Evolutionary conservation across 768 basidiomycete species (phyloP).

Genomic region (Suillus lakei): DNA sequence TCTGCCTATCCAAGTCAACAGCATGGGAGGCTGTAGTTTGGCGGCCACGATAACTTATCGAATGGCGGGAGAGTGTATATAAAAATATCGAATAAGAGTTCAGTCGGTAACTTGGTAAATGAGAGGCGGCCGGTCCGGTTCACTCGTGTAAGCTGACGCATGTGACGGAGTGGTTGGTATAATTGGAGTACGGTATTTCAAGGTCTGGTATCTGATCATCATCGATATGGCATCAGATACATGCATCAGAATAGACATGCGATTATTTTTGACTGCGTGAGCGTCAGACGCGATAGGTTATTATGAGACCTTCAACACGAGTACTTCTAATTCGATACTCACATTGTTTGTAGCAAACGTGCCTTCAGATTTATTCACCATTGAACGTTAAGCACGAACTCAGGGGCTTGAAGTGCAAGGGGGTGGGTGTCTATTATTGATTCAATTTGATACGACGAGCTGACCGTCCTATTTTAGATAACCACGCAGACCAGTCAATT

Average conservation of each 20-base stretch:
- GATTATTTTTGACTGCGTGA: not conserved
- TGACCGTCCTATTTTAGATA: not conserved
- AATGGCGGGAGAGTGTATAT: not conserved
- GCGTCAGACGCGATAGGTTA: not conserved
- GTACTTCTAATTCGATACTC: not conserved
- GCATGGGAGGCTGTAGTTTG: constrained; percentile 33
- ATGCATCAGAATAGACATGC: not conserved
- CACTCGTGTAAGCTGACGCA: not conserved
- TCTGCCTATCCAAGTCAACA: constrained; percentile 45
- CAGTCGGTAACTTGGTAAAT: not conserved
- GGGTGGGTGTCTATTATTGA: not conserved
- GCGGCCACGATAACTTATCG: not conserved
- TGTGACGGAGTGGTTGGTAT: not conserved
- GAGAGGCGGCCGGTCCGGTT: not conserved
- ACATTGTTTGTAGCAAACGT: not conserved
- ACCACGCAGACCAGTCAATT: not conserved
- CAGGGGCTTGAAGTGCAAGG: not conserved
- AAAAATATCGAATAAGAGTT: not conserved
- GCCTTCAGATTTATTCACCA: not conserved
- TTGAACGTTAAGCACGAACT: not conserved
- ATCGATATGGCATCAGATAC: not conserved
- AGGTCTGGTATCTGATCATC: not conserved
- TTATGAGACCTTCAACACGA: too few relatives aligned
- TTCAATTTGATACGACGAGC: not conserved
- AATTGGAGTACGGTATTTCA: not conserved